These are phyloP conservation scores for Brettanomyces bruxellensis DNA, from an alignment of 805 yeast species.

Conservation along the genomic window DNA sequence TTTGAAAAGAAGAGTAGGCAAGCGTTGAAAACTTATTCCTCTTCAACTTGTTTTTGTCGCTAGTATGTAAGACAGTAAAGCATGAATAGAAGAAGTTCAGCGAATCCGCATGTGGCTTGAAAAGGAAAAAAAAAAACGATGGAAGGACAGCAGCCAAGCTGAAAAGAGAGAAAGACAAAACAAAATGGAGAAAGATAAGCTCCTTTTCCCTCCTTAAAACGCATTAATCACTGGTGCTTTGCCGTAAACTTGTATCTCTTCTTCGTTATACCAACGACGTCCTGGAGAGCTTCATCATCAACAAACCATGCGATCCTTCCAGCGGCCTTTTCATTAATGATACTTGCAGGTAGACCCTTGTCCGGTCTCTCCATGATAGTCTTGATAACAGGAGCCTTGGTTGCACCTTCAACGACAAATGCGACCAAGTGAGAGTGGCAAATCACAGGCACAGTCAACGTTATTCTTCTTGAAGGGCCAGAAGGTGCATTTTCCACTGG, in stretches of 20 bases:
- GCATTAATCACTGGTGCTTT: background rate
- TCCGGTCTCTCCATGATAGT: constrained; percentile 95
- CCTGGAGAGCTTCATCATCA: constrained; percentile 84
- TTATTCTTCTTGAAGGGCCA: constrained; percentile 79
- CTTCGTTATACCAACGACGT: constrained; percentile 59
- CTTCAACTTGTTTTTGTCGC: too few relatives aligned
- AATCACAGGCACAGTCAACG: constrained; percentile 88
- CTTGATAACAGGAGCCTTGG: constrained; percentile 86
- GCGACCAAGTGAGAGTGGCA: constrained; percentile 89
- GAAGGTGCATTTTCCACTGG: constrained; percentile 89
- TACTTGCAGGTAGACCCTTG: constrained; percentile 87
- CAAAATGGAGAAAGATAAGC: too few relatives aligned
- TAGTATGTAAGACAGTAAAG: too few relatives aligned
- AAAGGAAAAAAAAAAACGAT: too few relatives aligned
- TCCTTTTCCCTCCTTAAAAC: too few relatives aligned
- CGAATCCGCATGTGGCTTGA: too few relatives aligned
- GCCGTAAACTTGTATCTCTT: constrained; percentile 52
- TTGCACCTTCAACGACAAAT: constrained; percentile 93
- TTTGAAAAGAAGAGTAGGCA: too few relatives aligned
- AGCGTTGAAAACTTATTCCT: too few relatives aligned
- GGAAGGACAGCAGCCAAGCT: too few relatives aligned
- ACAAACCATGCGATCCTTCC: constrained; percentile 97
- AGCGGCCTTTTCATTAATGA: constrained; percentile 93
- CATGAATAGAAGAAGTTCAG: too few relatives aligned
- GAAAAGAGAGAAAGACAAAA: too few relatives aligned